A percentile compares a stretch with the other conserved stretches of the same genome.
These are phyloP conservation scores for Xeromyces bisporus DNA, from an alignment of 495 filamentous ascomycete species.

Conservation along the genomic window DNA sequence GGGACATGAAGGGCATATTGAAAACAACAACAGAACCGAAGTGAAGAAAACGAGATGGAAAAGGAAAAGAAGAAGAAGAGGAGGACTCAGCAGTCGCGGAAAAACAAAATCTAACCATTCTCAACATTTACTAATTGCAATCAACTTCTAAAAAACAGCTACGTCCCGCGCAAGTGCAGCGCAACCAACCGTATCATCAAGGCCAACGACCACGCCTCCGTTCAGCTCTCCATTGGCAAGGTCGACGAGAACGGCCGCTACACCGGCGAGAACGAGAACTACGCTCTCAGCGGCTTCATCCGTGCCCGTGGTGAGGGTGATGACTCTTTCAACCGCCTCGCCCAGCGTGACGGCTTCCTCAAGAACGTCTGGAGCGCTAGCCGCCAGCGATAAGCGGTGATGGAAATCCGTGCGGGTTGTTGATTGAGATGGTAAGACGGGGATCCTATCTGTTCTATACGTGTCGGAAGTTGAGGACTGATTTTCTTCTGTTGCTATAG, in stretches of 20 bases:
- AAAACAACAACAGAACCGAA: too few species aligned
- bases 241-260: conserved; percentile 93
- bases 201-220: conserved; percentile 92
- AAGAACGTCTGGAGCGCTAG: conserved; percentile 84
- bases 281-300: conserved; percentile 95
- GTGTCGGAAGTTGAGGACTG: too few species aligned
- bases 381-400: conserved; percentile 41
- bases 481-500: too few species aligned
- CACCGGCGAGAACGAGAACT: conserved; percentile 92
- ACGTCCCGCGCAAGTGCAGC: conserved; percentile 97
- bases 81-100: too few species aligned
- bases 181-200: conserved; percentile 97
- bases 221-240: conserved; percentile 79
- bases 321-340: conserved; percentile 85
- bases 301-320: conserved; percentile 95
- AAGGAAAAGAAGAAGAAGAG: too few species aligned
- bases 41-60: too few species aligned
- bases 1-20: too few species aligned
- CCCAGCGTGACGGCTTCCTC: conserved; percentile 88
- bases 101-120: conserved; percentile 1
- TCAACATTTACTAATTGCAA: conserved; percentile 1
- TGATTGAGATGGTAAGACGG: conserved; percentile 18
- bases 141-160: conserved; percentile 33
- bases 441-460: not conserved
- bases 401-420: conserved; percentile 8